Evolutionary conservation across 306 rosid species (phyloP), one percentile per base, ranked within the genome.

Genomic region (Malus fusca): DNA sequence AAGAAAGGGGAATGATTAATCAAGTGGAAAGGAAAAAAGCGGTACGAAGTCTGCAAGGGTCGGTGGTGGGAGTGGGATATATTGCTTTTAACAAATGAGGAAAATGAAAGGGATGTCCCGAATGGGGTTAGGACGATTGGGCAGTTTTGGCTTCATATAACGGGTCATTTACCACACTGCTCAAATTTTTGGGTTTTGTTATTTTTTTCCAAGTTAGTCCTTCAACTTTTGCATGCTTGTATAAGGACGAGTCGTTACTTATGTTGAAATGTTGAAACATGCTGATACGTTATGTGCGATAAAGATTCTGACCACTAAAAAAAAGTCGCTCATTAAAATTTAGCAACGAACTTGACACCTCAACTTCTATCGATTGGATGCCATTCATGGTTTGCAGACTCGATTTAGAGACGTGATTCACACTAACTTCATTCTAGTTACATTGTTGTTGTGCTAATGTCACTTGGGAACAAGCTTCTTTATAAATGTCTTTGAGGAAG

Each of bases 131-230:
- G 66, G 61, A 42, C 9, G 40, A 11, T 31, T 26, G 37, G 71
- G 79, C 87, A 30, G 58, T 80, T 85, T 48, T 6, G 64, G 21
- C 12, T 71, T 6, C 37, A 19, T 31, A 42, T 69, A 33, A 8
- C 44, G 44, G 12, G 11, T 2, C 44, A 40, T 8, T 40, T 40
- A 9, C 44, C 44, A 40, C 44, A 40, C 11, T 9, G 44, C 44
- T 40, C 8, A 5, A 15, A 15, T 48, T 6, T 14, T 48, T 48
- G 53, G 19, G 19, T 14, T 48, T 48, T 48, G 53, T 48, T 14
- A 4, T 5, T 48, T 48, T 15, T 21, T 48, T 15, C 21, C 21
- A 15, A 14, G 55, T 48, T 15, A 48, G 55, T 17, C 55, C 8
- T 48, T 48, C 21, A 48, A 48, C 53, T 48, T 48, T 48, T 48